Evolutionary conservation across 2,329 filamentous ascomycete species (phyloP), one percentile per base, ranked within the genome.

Genomic region (Verticillium nubilum): DNA sequence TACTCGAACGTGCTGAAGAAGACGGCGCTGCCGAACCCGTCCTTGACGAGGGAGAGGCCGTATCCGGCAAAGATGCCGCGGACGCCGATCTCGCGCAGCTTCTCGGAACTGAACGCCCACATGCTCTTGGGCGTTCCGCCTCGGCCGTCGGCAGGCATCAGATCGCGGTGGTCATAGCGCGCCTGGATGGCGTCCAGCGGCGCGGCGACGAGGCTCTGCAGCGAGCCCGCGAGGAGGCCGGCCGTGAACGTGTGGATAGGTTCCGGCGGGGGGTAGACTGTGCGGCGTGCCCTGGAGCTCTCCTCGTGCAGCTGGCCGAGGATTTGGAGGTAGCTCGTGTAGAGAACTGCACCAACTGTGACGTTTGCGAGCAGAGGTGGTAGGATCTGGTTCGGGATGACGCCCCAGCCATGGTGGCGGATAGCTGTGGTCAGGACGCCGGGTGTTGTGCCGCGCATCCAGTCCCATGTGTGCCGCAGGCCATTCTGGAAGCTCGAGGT

Each of bases 1-100:
- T 86, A 90, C 73, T 93, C 90, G 63, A 93, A 92, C 0, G 83
- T 84, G 66, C 83, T 84, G 72, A 93, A 93, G 79, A 91, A 91
- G 19, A 90, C 73, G 35, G 86, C 89, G 58, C 83, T 85, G 13
- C 89, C 89, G 5, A 90, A 72, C 28, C 85, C 84, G 67, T 92
- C 89, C 66, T 91, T 91, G 52, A 86, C 67, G 47, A 92, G 81
- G 0, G 84, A 87, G 2, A 93, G 72, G 0, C 83, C 79, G 83
- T 86, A 92, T 47, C 89, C 89, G 1, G 89, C 88, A 67, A 91
- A 92, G 31, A 92, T 83, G 25, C 89, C 90, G 6, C 87, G 82
- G 4, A 84, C 67, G 0, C 90, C 89, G 61, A 93, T 92, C 59
- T 89, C 87, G n/a, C 80, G 79, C 33, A 91, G 79, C 73, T 78